Evolutionary conservation across 2,329 filamentous ascomycete species (phyloP).

Genomic region (Sclerotinia spermophila): DNA sequence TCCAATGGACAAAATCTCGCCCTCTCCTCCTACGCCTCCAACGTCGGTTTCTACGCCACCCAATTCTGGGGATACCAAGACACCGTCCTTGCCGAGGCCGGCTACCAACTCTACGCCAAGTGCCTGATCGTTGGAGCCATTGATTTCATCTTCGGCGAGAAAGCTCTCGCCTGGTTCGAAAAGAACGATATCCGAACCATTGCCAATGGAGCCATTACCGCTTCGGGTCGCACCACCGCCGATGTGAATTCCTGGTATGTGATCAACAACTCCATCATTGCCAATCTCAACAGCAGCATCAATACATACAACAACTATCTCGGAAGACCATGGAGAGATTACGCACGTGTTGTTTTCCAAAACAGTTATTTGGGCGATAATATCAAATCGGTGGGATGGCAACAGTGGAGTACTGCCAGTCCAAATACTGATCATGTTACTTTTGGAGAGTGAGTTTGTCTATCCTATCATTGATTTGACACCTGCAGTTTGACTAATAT

Average conservation of each 20-base stretch:
- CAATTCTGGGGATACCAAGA: slow-evolving; percentile 55
- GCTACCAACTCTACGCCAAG: slow-evolving; percentile 53
- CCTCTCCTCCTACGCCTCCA: slow-evolving; percentile 47
- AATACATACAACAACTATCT: slow-evolving; percentile 45
- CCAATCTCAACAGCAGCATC: slow-evolving; percentile 40
- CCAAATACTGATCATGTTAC: background rate
- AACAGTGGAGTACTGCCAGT: slow-evolving; percentile 44
- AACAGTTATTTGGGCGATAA: slow-evolving; percentile 45
- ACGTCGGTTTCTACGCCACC: slow-evolving; percentile 56
- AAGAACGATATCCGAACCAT: slow-evolving; percentile 42
- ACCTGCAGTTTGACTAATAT: background rate
- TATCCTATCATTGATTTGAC: background rate
- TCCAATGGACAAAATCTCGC: slow-evolving; percentile 51
- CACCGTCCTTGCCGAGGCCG: slow-evolving; percentile 48
- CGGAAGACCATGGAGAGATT: slow-evolving; percentile 51
- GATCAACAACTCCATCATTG: slow-evolving; percentile 50
- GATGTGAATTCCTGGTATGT: slow-evolving; percentile 48
- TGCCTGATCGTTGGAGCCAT: slow-evolving; percentile 54
- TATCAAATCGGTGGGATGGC: slow-evolving; percentile 50
- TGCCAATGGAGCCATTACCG: slow-evolving; percentile 46
- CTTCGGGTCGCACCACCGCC: slow-evolving; percentile 41
- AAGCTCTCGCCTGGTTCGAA: slow-evolving; percentile 51
- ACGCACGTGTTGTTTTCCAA: slow-evolving; percentile 50
- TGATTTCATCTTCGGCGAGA: slow-evolving; percentile 57
- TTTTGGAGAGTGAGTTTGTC: slow-evolving; percentile 2